Evolutionary conservation across 768 basidiomycete species (phyloP).

Genomic region (Tephrocybe sp.): DNA sequence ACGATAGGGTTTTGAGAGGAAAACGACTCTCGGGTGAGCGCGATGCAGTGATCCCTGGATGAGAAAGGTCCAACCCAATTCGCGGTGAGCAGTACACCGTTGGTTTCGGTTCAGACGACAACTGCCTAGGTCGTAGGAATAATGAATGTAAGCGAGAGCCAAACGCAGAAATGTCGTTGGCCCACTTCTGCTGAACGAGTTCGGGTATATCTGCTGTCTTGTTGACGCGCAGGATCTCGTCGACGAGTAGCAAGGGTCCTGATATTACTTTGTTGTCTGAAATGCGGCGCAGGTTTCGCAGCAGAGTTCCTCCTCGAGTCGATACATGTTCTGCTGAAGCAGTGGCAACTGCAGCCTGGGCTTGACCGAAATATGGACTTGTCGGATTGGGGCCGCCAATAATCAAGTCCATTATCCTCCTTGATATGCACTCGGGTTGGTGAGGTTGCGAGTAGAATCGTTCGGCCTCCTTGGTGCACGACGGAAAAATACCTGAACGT

Average conservation of each 20-base stretch:
- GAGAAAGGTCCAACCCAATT: constrained; percentile 76
- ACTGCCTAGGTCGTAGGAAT: constrained; percentile 14
- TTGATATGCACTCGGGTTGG: constrained; percentile 57
- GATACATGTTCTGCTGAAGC: constrained; percentile 3
- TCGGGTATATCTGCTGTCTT: constrained; percentile 46
- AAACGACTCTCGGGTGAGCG: constrained; percentile 57
- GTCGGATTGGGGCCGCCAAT: constrained; percentile 41
- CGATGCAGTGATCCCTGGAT: constrained; percentile 48
- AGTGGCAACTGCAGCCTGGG: constrained; percentile 13
- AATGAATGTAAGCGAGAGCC: constrained; percentile 20
- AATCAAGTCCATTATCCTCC: constrained; percentile 72
- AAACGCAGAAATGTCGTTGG: constrained; percentile 57
- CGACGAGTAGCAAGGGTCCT: constrained; percentile 78
- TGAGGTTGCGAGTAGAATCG: constrained; percentile 37
- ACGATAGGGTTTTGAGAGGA: constrained; percentile 61
- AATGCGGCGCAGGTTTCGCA: constrained; percentile 62
- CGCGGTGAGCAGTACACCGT: constrained; percentile 67
- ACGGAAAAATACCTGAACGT: constrained; percentile 75
- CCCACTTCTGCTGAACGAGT: constrained; percentile 60
- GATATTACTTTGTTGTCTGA: constrained; percentile 56
- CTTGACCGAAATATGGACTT: constrained; percentile 25
- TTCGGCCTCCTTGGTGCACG: constrained; percentile 56
- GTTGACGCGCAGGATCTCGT: constrained; percentile 60
- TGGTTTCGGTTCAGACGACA: constrained; percentile 15
- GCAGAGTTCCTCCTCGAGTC: constrained; percentile 60